Base-by-base conservation (phyloP, 768 basidiomycete species). In the Lentinus brumalis region DNA sequence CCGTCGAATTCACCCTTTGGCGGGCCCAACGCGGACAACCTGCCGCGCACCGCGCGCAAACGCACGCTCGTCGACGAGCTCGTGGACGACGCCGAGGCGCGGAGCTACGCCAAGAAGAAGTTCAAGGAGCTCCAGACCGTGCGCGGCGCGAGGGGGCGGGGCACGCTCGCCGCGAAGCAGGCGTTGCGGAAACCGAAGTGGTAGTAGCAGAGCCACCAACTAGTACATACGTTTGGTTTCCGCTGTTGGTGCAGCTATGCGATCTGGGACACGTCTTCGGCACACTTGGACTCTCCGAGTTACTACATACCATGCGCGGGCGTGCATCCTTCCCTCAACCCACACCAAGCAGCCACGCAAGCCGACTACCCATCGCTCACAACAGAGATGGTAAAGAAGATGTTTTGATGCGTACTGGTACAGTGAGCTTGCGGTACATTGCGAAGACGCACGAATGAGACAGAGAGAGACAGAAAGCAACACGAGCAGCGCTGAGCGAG, bases 91-190 rank as follows among this genome's bases (percentile, higher is more conserved):
- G 87, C 91, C 2, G 91, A 94, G 74, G 84, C 91, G 30, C 86
- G 85, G 71, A 81, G 87, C 61, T 95, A 95, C 70, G 89, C 94
- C n/a, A 95, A 95, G 78, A 86, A 84, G 78, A 96, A 96, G 77
- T 95, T 94, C 75, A 83, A 84, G 62, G 90, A 92, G 54, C 75
- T 94, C 50, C 88, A 92, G 75, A 70, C 73, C 5, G 83, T 85
- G 45, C 81, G 88, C 67, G 87, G 83, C 18, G 86, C 86, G 15
- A 86, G 78, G 67, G 92, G 92, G 8, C 82, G 81, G 64, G 86
- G 86, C 53, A 93, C 90, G 0, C 74, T 89, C n/a, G 80, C 78
- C 29, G 81, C 83, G 53, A 90, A 83, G 76, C 83, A 85, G 63
- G 85, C 84, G 10, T 70, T 82, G 55, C 80, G 87, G 63, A 84